Percentiles rank a stretch among this genome's conserved stretches.
phyloP scores from a whole-genome alignment of 805 yeast genomes.

The Schwanniomyces occidentalis region DNA sequence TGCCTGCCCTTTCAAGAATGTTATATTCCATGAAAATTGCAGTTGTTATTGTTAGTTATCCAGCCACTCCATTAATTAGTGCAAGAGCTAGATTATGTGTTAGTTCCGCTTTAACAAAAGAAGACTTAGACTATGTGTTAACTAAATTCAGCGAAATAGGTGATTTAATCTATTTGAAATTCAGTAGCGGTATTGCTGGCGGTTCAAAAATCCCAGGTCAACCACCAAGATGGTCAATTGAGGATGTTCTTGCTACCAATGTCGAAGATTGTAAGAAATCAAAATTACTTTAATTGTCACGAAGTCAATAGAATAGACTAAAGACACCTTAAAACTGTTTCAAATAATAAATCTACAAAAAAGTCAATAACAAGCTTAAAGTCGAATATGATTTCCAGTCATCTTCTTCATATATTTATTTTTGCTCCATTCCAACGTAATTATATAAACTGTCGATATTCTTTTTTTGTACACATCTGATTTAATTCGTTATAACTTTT shows the following conservation, averaged over 20 bases:
- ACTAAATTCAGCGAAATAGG: slow-evolving; percentile 76
- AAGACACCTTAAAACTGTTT: no score
- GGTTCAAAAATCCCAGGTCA: slow-evolving; percentile 56
- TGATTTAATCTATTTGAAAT: slow-evolving; percentile 70
- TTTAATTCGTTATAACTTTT: no score
- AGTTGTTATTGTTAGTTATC: slow-evolving; percentile 95
- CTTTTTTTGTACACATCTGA: no score
- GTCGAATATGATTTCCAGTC: no score
- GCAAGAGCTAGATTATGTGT: slow-evolving; percentile 93
- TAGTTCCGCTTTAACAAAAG: slow-evolving; percentile 88
- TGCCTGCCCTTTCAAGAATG: slow-evolving; percentile 89
- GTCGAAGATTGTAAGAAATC: slow-evolving; percentile 59
- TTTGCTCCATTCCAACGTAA: no score
- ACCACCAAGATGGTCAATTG: slow-evolving; percentile 74
- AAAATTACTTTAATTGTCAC: slow-evolving; percentile 14
- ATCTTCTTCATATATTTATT: no score
- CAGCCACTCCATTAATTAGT: slow-evolving; percentile 90
- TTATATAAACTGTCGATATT: no score
- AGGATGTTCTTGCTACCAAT: slow-evolving; percentile 72
- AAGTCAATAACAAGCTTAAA: no score
- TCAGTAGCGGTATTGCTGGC: slow-evolving; percentile 76
- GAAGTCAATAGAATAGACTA: no score
- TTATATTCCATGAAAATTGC: slow-evolving; percentile 81
- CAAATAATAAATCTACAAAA: no score
- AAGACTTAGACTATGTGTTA: slow-evolving; percentile 82